phyloP scores from a whole-genome alignment of 345 rosid genomes.

The Mallotus nudiflorus region DNA sequence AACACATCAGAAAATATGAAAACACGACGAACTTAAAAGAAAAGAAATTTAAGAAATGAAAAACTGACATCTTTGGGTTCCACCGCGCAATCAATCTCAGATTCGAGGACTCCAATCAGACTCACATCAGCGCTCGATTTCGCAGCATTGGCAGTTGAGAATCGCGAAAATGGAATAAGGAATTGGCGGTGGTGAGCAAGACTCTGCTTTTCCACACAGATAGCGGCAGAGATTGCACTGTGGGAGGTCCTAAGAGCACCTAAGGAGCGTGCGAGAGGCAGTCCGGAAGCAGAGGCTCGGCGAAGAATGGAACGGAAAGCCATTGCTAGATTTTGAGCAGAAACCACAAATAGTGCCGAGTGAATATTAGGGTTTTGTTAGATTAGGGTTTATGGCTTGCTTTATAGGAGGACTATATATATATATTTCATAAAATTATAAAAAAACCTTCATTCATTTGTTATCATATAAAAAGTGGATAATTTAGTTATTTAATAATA shows the following conservation, averaged over 20 bases:
- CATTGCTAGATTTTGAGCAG: background rate
- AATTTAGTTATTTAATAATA: too few relatives aligned
- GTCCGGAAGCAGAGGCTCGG: constrained; percentile 39
- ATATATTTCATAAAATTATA: too few relatives aligned
- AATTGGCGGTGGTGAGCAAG: background rate
- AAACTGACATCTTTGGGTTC: constrained; percentile 26
- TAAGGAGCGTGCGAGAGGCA: constrained; percentile 41
- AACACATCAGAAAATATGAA: background rate
- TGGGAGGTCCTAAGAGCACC: constrained; percentile 38
- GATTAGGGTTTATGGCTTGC: background rate
- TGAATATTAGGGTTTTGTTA: constrained; percentile 12
- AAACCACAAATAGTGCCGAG: too few relatives aligned
- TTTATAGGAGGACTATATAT: too few relatives aligned
- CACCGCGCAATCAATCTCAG: constrained; percentile 56
- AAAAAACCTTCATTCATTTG: too few relatives aligned
- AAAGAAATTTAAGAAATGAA: background rate
- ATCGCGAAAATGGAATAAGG: constrained; percentile 19
- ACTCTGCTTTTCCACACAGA: constrained; percentile 10
- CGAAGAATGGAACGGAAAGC: constrained; percentile 40
- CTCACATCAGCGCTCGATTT: constrained; percentile 41
- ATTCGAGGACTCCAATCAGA: constrained; percentile 42
- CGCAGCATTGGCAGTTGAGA: constrained; percentile 28
- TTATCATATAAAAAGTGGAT: too few relatives aligned
- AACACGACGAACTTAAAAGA: background rate
- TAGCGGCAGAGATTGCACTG: constrained; percentile 12